These are phyloP conservation scores for Polyporus tsugae DNA, from an alignment of 1,284 basidiomycete genomes.

Conservation along the genomic window DNA sequence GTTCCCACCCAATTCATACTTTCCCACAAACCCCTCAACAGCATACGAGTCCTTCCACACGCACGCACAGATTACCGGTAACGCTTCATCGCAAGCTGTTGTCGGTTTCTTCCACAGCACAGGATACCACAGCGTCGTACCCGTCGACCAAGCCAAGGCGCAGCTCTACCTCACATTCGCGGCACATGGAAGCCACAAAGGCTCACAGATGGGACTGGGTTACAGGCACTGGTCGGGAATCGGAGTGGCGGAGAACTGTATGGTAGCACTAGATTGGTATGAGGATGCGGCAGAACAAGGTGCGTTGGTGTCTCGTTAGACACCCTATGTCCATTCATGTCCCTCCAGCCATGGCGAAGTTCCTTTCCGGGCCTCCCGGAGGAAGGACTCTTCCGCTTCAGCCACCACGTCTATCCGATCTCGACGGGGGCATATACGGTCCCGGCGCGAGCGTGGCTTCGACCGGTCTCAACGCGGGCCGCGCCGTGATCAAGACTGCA, in stretches of 20 bases:
- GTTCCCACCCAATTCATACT: constrained; percentile 77
- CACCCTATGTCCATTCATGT: constrained; percentile 9
- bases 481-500: constrained; percentile 86
- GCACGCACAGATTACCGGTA: constrained; percentile 75
- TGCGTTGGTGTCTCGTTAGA: constrained; percentile 42
- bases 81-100: constrained; percentile 85
- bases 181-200: constrained; percentile 85
- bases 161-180: constrained; percentile 95
- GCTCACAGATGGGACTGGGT: constrained; percentile 92
- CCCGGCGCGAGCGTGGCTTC: constrained; percentile 93
- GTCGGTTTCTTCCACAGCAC: constrained; percentile 90
- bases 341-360: constrained; percentile 71
- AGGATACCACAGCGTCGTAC: constrained; percentile 79
- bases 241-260: constrained; percentile 87
- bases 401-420: constrained; percentile 87
- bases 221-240: constrained; percentile 98
- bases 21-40: constrained; percentile 63
- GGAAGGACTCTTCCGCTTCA: constrained; percentile 88
- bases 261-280: constrained; percentile 86
- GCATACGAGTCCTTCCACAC: constrained; percentile 67
- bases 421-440: constrained; percentile 91
- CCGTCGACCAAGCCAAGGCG: constrained; percentile 76
- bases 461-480: constrained; percentile 75
- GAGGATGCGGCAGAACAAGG: constrained; percentile 86
- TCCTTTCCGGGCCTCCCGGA: constrained; percentile 88